phyloP scores from a whole-genome alignment of 2,329 filamentous ascomycete species.

The Pyrenophora graminea region DNA sequence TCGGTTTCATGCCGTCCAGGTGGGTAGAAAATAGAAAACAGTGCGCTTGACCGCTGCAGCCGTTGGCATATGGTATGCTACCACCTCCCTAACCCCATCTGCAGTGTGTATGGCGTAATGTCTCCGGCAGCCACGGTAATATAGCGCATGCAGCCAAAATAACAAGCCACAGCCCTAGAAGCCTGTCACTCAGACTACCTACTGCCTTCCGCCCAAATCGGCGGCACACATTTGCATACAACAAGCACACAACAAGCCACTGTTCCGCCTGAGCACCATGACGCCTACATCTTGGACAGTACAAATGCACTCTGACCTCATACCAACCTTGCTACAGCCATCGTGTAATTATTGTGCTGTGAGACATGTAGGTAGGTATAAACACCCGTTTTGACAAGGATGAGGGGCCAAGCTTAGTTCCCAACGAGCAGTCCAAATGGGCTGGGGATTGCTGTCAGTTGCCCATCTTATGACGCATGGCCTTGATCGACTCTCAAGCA shows the following conservation, averaged over 20 bases:
- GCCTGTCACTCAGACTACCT: too few species aligned
- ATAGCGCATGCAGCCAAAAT: too few species aligned
- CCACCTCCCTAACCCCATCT: background rate
- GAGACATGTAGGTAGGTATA: too few species aligned
- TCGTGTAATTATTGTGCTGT: background rate
- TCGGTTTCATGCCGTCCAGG: background rate
- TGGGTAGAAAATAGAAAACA: background rate
- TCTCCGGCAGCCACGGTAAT: too few species aligned
- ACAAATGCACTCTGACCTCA: background rate
- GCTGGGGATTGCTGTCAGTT: background rate
- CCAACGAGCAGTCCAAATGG: background rate
- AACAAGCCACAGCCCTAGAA: too few species aligned
- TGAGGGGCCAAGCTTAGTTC: too few species aligned
- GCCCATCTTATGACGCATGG: too few species aligned
- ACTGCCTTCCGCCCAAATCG: background rate
- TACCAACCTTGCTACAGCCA: background rate
- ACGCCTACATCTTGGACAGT: background rate
- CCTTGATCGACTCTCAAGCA: background rate
- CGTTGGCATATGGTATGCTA: background rate
- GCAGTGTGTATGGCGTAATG: too few species aligned
- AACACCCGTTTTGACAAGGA: too few species aligned
- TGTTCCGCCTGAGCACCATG: background rate
- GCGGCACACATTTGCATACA: constrained; percentile 6
- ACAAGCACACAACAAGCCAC: background rate
- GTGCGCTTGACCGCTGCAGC: background rate